Base-by-base conservation (phyloP, 768 basidiomycete genomes). In the Boletus vinaceobasis region DNA sequence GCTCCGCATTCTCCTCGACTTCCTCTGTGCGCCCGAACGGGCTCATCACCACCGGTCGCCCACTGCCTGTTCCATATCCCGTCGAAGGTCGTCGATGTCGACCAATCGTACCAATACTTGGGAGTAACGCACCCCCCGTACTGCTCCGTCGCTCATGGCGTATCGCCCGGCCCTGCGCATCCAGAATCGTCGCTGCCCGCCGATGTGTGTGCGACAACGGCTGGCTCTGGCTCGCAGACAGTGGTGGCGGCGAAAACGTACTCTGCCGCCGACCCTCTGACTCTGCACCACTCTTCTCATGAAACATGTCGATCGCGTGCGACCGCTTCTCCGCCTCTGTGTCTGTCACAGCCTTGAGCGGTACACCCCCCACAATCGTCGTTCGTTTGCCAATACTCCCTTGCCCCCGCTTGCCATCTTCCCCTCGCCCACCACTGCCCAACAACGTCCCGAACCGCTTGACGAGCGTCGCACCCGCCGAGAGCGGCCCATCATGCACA, bases 131-230 rank as follows among this genome's bases (percentile, higher is more conserved):
- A 23, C 82, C 88, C 27, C 88, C 86, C 0, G 86, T 88, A 63
- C 88, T 90, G 64, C 87, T 89, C 64, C 90, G 72, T 64, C 90
- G 76, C 59, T 88, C 87, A 65, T 92, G 90, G 40, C 84, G 75
- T 14, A 76, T 73, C 23, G 83, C 72, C 14, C 84, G 76, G 27
- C 84, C 81, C 45, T 82, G 79, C 0, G 88, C 81, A 67, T 92
- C 90, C 33, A 91, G 66, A 36, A 91, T 77, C 15, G 90, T 90
- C 53, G 89, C 88, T 5, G 89, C 89, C 6, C 90, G 77, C 21
- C 90, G 80, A 69, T 90, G 90, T 0, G 77, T 69, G 50, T 73
- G 78, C 14, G 79, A 82, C 48, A 84, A 63, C 0, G 85, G 84
- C 66, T 85, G 85, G 55, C 82, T 83, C 48, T 77, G 63, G 38